Evolutionary conservation across 192 early-diverging fungal genomes (phyloP), one percentile per base, ranked within the genome.

Genomic region (Podila horticola): DNA sequence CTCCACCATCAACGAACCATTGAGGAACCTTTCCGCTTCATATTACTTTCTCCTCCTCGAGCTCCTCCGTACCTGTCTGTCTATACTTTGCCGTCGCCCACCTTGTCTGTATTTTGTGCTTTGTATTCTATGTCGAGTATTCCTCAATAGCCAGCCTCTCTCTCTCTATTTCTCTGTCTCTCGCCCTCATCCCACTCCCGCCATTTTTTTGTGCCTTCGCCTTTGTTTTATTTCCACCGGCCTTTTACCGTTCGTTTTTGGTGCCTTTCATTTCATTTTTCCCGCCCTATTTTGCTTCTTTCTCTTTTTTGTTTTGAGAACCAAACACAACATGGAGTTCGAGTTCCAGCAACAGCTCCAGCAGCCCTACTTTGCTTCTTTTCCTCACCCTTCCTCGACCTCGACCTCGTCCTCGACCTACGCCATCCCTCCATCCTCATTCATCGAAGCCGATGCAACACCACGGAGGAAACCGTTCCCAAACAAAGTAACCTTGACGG

Each of bases 121-220:
- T 10, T 36, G 34, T 36, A 38, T 52, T 71, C 49, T 9, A 34
- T 38, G 55, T 24, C 3, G 34, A 28, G 8, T 19, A 33, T 13
- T 34, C 45, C n/a, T 20, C 64, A 48, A 19, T 29, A 41, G 24
- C 52, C 66, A 31, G 2, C 0, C 41, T 15, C 31, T 36, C 49
- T 36, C 30, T 52, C 66, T 57, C 50, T 57, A 31, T 22, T 52
- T 33, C 24, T 55, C 66, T n/a, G 29, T 67, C 66, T 51, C 22
- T 51, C 49, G 45, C 0, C 26, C 41, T 66, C 29, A 29, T 26
- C 20, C 22, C 15, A 30, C 41, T 24, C 26, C 63, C 63, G 38
- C 20, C 34, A 24, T 48, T 24, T 15, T n/a, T 45, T 64, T 5
- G 13, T 49, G 0, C 45, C 64, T 4, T 24, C 13, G 26, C 24